A percentile compares a stretch with the other conserved stretches of the same genome.
Evolutionary conservation across 495 filamentous ascomycete genomes (phyloP).

Genomic region (Aspergillus ellipticus): DNA sequence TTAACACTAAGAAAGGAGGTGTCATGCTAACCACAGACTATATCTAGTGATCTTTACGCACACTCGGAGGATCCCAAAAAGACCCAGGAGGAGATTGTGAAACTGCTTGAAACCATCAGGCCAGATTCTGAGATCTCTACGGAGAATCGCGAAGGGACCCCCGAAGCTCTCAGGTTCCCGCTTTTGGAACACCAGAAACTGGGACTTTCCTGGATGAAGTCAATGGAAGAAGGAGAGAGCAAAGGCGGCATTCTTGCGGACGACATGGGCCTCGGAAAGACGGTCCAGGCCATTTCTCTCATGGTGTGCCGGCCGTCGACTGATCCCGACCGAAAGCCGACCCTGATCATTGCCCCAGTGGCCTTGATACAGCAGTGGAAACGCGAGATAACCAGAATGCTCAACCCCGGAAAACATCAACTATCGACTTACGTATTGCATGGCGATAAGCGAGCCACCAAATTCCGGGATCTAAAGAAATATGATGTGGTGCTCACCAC

Average conservation of each 20-base stretch:
- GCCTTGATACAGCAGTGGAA: conserved; percentile 89
- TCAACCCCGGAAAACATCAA: conserved; percentile 54
- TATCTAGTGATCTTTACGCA: conserved; percentile 20
- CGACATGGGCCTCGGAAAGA: conserved; percentile 97
- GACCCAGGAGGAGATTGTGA: conserved; percentile 61
- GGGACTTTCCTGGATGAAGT: conserved; percentile 77
- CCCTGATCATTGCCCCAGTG: conserved; percentile 82
- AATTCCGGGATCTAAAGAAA: conserved; percentile 57
- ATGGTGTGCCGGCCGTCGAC: conserved; percentile 68
- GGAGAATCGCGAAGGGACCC: conserved; percentile 68
- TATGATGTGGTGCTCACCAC: conserved; percentile 90
- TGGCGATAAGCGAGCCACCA: conserved; percentile 46
- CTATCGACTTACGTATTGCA: conserved; percentile 70
- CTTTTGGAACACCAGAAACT: conserved; percentile 83
- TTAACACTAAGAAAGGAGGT: neutral
- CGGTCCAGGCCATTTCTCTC: conserved; percentile 81
- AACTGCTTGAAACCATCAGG: conserved; percentile 67
- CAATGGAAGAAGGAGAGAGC: conserved; percentile 71
- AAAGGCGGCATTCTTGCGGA: conserved; percentile 86
- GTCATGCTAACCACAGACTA: conserved; percentile 4
- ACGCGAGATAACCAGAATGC: conserved; percentile 71
- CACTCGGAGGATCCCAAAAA: conserved; percentile 52
- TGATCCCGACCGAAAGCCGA: conserved; percentile 68
- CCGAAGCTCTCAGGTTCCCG: conserved; percentile 62
- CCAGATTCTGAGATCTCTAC: conserved; percentile 66